These are phyloP conservation scores for Diplodia sapinea DNA, from an alignment of 2,329 filamentous ascomycete species.

Conservation along the genomic window DNA sequence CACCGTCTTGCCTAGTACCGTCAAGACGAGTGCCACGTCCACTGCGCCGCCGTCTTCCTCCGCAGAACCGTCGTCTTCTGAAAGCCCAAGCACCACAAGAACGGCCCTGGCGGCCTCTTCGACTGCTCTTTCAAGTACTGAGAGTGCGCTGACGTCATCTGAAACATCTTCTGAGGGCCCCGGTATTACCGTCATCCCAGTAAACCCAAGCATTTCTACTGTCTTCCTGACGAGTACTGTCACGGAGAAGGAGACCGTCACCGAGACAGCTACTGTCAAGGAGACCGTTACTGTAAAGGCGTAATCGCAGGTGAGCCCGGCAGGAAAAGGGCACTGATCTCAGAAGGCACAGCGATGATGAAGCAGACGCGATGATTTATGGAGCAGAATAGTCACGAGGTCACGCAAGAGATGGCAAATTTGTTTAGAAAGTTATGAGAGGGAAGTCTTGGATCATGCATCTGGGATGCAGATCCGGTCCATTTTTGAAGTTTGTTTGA, in stretches of 20 bases:
- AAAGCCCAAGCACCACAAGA: constrained; percentile 1
- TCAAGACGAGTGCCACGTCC: neutral
- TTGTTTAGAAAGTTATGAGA: constrained; percentile 17
- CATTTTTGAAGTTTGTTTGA: constrained; percentile 11
- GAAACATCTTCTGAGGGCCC: constrained; percentile 6
- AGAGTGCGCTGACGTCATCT: neutral
- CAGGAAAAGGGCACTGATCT: neutral
- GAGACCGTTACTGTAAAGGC: constrained; percentile 19
- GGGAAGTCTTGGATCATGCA: constrained; percentile 11
- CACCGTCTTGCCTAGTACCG: neutral
- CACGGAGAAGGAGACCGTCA: constrained; percentile 39
- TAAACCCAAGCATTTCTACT: constrained; percentile 34
- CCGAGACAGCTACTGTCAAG: constrained; percentile 18
- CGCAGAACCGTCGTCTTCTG: neutral
- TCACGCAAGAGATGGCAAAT: constrained; percentile 25
- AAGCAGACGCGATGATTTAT: neutral
- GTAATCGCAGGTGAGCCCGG: neutral
- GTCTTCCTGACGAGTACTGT: constrained; percentile 42
- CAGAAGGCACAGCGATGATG: neutral
- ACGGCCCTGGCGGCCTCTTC: neutral
- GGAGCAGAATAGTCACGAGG: constrained; percentile 16
- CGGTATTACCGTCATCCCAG: constrained; percentile 32
- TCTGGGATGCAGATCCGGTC: constrained; percentile 25
- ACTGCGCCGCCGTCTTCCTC: constrained; percentile 4
- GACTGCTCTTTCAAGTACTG: neutral